Evolutionary conservation across 1,139 yeast genomes (phyloP).

Genomic region (Geotrichum restrictum): DNA sequence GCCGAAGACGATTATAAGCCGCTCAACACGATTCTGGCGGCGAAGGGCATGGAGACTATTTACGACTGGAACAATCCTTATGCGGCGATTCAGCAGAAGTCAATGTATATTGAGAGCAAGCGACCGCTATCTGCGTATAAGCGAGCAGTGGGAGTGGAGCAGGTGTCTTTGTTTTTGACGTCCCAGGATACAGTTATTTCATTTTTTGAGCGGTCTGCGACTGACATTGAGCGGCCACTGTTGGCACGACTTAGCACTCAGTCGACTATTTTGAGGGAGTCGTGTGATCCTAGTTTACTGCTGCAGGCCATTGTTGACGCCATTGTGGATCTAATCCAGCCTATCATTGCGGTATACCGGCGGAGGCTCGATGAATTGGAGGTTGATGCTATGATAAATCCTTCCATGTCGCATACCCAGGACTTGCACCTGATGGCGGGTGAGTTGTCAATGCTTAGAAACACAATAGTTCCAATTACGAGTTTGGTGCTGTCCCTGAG

Average conservation of each 20-base stretch:
- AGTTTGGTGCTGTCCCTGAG: slow-evolving; percentile 45
- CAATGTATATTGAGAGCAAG: slow-evolving; percentile 40
- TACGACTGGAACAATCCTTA: slow-evolving; percentile 42
- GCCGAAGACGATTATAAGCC: slow-evolving; percentile 15
- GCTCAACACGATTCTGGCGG: slow-evolving; percentile 13
- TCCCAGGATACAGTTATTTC: slow-evolving; percentile 47
- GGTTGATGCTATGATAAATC: slow-evolving; percentile 48
- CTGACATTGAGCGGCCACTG: slow-evolving; percentile 49
- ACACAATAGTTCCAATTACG: slow-evolving; percentile 46
- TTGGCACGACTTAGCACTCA: slow-evolving; percentile 45
- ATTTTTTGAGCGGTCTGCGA: slow-evolving; percentile 52
- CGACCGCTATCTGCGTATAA: slow-evolving; percentile 46
- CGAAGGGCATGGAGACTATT: slow-evolving; percentile 32
- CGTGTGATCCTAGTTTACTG: slow-evolving; percentile 49
- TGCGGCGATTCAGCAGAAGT: slow-evolving; percentile 21
- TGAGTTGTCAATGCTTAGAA: slow-evolving; percentile 47
- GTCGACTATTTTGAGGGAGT: slow-evolving; percentile 47
- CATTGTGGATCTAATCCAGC: slow-evolving; percentile 54
- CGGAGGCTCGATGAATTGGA: slow-evolving; percentile 48
- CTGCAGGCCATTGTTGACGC: slow-evolving; percentile 54
- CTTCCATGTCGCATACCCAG: slow-evolving; percentile 49
- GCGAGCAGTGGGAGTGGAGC: slow-evolving; percentile 53
- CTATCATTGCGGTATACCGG: slow-evolving; percentile 55
- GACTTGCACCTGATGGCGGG: slow-evolving; percentile 51
- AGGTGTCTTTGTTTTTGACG: slow-evolving; percentile 48